Evolutionary conservation across 2,329 filamentous ascomycete species (phyloP).

Genomic region (Phialophora expanda): DNA sequence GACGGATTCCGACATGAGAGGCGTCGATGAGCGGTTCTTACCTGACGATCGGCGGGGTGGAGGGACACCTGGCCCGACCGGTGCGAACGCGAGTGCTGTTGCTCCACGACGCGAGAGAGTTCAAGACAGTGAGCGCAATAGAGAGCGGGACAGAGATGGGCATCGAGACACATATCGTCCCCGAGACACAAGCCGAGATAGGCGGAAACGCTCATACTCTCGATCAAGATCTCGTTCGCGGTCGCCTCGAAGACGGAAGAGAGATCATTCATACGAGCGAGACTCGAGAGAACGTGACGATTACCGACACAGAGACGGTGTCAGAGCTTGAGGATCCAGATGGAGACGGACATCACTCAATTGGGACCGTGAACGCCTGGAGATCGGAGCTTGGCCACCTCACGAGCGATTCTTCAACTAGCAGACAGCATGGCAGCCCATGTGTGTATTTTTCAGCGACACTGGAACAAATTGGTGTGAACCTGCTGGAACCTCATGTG

Average conservation of each 20-base stretch:
- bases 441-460: background rate
- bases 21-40: slow-evolving; percentile 54
- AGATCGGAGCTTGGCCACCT: background rate
- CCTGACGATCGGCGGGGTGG: slow-evolving; percentile 50
- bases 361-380: background rate
- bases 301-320: slow-evolving; percentile 39
- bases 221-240: slow-evolving; percentile 29
- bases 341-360: background rate
- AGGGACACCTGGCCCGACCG: slow-evolving; percentile 45
- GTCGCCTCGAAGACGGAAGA: slow-evolving; percentile 27
- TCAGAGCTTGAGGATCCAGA: background rate
- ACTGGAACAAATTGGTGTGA: background rate
- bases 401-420: background rate
- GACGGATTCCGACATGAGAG: slow-evolving; percentile 44
- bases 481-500: background rate
- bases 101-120: slow-evolving; percentile 42
- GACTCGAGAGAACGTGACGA: slow-evolving; percentile 38
- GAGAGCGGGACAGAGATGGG: slow-evolving; percentile 22
- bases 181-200: slow-evolving; percentile 39
- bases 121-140: slow-evolving; percentile 35
- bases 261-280: slow-evolving; percentile 18
- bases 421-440: slow-evolving; percentile 4
- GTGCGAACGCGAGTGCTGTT: slow-evolving; percentile 54
- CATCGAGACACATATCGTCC: slow-evolving; percentile 40
- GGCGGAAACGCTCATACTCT: slow-evolving; percentile 44